Evolutionary conservation across 305 asterid genomes (phyloP).

Genomic region (Coffea humblotiana): DNA sequence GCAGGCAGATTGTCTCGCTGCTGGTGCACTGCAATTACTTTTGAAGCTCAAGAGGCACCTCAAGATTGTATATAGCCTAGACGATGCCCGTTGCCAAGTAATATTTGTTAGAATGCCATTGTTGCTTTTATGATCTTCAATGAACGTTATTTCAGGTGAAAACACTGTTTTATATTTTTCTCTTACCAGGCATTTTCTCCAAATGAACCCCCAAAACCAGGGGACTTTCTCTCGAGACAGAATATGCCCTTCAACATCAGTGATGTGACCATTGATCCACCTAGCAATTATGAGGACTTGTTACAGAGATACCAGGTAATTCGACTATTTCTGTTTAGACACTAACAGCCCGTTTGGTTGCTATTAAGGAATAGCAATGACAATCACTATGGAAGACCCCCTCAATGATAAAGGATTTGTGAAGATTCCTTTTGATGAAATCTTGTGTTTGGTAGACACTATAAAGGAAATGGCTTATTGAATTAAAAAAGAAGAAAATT

Average conservation of each 20-base stretch:
- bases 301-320: constrained; percentile 82
- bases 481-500: too few relatives aligned
- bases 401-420: too few relatives aligned
- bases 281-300: constrained; percentile 59
- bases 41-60: constrained; percentile 94
- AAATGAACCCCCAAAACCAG: constrained; percentile 75
- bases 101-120: constrained; percentile 16
- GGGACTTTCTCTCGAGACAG: constrained; percentile 71
- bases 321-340: background rate
- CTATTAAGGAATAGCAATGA: too few relatives aligned
- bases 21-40: constrained; percentile 89
- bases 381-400: too few relatives aligned
- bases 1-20: constrained; percentile 85
- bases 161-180: background rate
- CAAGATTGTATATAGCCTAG: constrained; percentile 78
- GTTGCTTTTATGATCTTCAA: background rate
- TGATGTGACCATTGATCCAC: constrained; percentile 68
- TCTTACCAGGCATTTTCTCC: constrained; percentile 75
- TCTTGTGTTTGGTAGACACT: too few relatives aligned
- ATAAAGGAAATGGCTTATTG: too few relatives aligned
- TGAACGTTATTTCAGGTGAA: background rate
- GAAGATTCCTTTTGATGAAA: too few relatives aligned
- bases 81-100: constrained; percentile 95
- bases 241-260: constrained; percentile 57
- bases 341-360: background rate